Conservation (phyloP, 2,329 filamentous ascomycete genomes). For the Sordariomycetes sp. region DNA sequence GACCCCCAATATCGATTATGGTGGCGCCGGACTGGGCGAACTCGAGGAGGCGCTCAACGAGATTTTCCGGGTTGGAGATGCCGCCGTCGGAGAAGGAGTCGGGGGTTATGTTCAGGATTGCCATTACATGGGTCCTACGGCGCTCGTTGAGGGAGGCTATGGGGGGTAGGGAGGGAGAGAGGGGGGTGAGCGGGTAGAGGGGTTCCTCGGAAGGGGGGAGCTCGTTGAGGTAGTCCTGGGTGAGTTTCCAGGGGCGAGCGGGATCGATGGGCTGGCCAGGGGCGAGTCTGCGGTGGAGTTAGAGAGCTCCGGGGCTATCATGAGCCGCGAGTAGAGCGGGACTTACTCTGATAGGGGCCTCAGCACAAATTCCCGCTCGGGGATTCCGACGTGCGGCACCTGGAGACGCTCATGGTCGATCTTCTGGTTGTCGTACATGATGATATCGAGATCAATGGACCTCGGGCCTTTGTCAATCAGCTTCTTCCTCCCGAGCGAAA, state of each 20-base stretch:
- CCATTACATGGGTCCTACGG: constrained; percentile 73
- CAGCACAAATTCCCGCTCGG: constrained; percentile 89
- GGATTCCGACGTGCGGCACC: constrained; percentile 75
- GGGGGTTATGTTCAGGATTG: constrained; percentile 86
- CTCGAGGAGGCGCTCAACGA: constrained; percentile 45
- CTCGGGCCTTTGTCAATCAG: constrained; percentile 86
- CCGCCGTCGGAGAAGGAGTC: constrained; percentile 97
- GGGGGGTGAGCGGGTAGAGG: constrained; percentile 48
- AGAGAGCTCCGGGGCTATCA: neutral
- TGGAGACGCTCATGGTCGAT: constrained; percentile 64
- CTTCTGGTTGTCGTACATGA: constrained; percentile 63
- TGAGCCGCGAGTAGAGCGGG: neutral
- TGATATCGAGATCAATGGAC: constrained; percentile 88
- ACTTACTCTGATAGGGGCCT: constrained; percentile 70
- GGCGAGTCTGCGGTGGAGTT: constrained; percentile 32
- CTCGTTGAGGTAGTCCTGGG: constrained; percentile 50
- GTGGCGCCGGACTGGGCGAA: constrained; percentile 63
- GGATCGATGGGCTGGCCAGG: constrained; percentile 42
- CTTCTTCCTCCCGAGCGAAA: constrained; percentile 67
- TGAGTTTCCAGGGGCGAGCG: constrained; percentile 46
- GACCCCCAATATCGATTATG: constrained; percentile 86
- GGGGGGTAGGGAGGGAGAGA: constrained; percentile 32
- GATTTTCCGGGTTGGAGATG: constrained; percentile 39
- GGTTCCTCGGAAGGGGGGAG: constrained; percentile 36
- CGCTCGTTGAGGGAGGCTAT: constrained; percentile 48